phyloP scores from a whole-genome alignment of 805 yeast genomes.

The Hanseniaspora meyeri region DNA sequence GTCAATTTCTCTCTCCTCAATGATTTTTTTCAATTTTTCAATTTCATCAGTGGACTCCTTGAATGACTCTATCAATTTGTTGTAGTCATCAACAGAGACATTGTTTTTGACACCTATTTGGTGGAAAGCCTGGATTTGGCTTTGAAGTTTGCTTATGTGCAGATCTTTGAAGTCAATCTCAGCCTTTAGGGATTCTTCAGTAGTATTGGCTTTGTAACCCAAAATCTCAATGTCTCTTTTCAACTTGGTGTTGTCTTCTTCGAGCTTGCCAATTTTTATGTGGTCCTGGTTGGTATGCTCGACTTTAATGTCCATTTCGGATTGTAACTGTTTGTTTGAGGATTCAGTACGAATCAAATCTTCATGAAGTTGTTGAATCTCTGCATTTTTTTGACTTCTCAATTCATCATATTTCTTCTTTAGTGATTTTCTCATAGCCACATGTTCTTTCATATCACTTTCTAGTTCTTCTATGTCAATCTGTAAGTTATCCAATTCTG shows the following conservation, averaged over 20 bases:
- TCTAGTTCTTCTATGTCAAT: constrained; percentile 19
- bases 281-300: background rate
- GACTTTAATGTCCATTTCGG: background rate
- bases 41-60: background rate
- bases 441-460: constrained; percentile 12
- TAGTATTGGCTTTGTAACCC: background rate
- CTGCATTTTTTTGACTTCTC: background rate
- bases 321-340: background rate
- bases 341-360: background rate
- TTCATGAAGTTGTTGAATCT: background rate
- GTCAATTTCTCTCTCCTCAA: constrained; percentile 26
- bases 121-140: constrained; percentile 1
- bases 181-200: background rate
- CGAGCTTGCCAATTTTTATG: background rate
- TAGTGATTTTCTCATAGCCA: constrained; percentile 12
- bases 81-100: constrained; percentile 10
- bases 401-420: constrained; percentile 15
- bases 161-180: constrained; percentile 1
- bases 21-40: constrained; percentile 30
- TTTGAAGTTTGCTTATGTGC: constrained; percentile 1
- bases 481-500: constrained; percentile 18
- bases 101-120: constrained; percentile 2
- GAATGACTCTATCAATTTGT: background rate
- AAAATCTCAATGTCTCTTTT: background rate
- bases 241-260: background rate